Percentiles rank a stretch among this genome's conserved stretches.
Evolutionary conservation across 1,284 basidiomycete genomes (phyloP).

Genomic region (Termitomyces sp.): DNA sequence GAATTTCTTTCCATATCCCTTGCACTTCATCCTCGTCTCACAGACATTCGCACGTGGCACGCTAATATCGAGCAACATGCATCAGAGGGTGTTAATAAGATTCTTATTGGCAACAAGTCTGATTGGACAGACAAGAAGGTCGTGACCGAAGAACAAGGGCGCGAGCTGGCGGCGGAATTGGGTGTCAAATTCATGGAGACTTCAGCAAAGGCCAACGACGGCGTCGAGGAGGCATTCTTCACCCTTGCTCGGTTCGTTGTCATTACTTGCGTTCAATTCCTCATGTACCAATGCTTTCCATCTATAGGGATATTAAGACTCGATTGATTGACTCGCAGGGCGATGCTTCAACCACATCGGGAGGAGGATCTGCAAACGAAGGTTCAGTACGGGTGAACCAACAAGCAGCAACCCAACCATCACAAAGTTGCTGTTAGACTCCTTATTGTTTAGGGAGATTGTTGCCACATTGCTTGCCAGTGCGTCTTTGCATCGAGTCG

Average conservation of each 20-base stretch:
- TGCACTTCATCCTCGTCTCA: slow-evolving; percentile 2
- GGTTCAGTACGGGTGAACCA: slow-evolving; percentile 66
- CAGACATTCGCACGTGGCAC: slow-evolving; percentile 99
- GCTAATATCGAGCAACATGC: slow-evolving; percentile 98
- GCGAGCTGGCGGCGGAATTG: slow-evolving; percentile 80
- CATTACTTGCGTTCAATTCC: not conserved
- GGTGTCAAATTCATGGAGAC: slow-evolving; percentile 98
- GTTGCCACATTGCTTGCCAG: not conserved
- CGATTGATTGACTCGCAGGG: slow-evolving; percentile 94
- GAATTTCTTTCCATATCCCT: slow-evolving; percentile 3
- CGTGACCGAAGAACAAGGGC: slow-evolving; percentile 82
- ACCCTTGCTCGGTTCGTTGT: slow-evolving; percentile 81
- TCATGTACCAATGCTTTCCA: slow-evolving; percentile 1
- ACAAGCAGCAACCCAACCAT: slow-evolving; percentile 37
- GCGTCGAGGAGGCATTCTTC: slow-evolving; percentile 99
- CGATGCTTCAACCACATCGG: slow-evolving; percentile 49
- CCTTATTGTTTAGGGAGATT: slow-evolving; percentile 8
- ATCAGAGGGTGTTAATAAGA: slow-evolving; percentile 98
- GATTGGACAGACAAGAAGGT: slow-evolving; percentile 98
- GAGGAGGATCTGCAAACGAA: slow-evolving; percentile 40
- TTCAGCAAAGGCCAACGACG: slow-evolving; percentile 95
- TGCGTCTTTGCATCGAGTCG: not conserved
- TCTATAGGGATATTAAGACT: slow-evolving; percentile 86
- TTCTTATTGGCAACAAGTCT: slow-evolving; percentile 98
- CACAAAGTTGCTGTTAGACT: slow-evolving; percentile 57